Evolutionary conservation across 192 early-diverging fungal species (phyloP).

Genomic region (Thoreauomyces humboldtii): DNA sequence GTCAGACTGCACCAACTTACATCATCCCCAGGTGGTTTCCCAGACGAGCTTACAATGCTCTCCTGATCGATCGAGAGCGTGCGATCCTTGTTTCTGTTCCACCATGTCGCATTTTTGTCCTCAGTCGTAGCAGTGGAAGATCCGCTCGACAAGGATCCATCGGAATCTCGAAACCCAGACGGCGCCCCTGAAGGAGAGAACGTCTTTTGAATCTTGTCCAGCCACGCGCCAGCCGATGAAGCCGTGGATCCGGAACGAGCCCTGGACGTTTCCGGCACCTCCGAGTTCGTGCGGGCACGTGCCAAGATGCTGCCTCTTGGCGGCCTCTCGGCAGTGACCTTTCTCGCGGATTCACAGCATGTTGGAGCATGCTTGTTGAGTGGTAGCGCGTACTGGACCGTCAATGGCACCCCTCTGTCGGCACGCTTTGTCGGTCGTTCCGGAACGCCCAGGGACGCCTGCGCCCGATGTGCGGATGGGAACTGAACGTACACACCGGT

Average conservation of each 20-base stretch:
- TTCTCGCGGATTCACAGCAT: constrained; percentile 8
- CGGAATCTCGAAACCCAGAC: too few species aligned
- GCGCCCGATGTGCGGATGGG: not conserved
- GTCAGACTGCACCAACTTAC: too few species aligned
- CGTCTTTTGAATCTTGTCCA: constrained; percentile 17
- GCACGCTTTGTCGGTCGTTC: constrained; percentile 14
- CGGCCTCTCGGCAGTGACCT: not conserved
- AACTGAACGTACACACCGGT: constrained; percentile 29
- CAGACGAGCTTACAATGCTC: constrained; percentile 8
- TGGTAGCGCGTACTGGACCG: constrained; percentile 57
- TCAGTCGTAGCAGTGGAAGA: constrained; percentile 17
- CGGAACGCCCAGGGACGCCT: not conserved
- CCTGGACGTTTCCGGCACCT: not conserved
- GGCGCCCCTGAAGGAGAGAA: not conserved
- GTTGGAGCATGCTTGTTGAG: constrained; percentile 48
- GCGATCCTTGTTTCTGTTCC: not conserved
- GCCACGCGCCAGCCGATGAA: constrained; percentile 12
- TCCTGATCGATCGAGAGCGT: not conserved
- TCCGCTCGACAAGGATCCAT: constrained; percentile 4
- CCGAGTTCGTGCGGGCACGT: constrained; percentile 5
- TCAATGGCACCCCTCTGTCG: constrained; percentile 55
- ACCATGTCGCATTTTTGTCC: constrained; percentile 8
- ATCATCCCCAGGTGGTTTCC: too few species aligned
- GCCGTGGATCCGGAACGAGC: not conserved
- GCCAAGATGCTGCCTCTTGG: not conserved